Evolutionary conservation across 2,329 filamentous ascomycete genomes (phyloP), one percentile per base, ranked within the genome.

Genomic region (Epichloe brachyelytri): DNA sequence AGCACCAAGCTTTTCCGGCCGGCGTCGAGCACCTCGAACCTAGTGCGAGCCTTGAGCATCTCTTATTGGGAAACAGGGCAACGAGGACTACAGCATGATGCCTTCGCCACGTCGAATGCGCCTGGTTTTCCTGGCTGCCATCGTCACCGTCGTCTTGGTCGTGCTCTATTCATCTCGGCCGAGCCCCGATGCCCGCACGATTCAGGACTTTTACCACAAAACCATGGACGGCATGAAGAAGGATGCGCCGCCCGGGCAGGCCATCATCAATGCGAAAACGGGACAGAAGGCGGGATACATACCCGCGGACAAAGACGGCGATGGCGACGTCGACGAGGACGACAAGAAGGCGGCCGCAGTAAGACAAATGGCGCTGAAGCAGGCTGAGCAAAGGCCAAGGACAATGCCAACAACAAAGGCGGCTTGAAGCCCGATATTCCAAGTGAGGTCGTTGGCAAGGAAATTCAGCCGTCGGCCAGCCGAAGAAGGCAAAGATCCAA

Each of bases 121-220:
- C 62, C 71, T 85, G 58, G 70, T 88, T 51, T 71, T 79, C 56
- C 71, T 90, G 60, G 72, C 83, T 51, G 73, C 82, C 51, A 58
- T 89, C 58, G 73, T 82, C 57, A 72, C 78, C 53, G 68, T 91
- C 53, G 68, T 91, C 58, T 74, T 83, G 44, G 70, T 85, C 50
- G 72, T 94, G 58, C 88, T 91, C 71, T 83, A 88, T 64, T 84
- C 83, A 19, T 77, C 76, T n/a, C 75, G 75, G 52, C 70, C 76
- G 47, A 71, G 73, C 36, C 65, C 70, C 54, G 71, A 71, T 46
- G 68, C 43, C 33, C 65, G 62, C 48, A 67, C 68, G 37, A 59
- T 73, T 2, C 69, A 73, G 43, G 78, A 79, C 59, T 83, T 83
- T 58, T 82, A 82, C 67, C 69, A 73, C 55, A 79, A 76, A 65